phyloP scores from a whole-genome alignment of 441 rosid species.

The Eutrema salsugineum region DNA sequence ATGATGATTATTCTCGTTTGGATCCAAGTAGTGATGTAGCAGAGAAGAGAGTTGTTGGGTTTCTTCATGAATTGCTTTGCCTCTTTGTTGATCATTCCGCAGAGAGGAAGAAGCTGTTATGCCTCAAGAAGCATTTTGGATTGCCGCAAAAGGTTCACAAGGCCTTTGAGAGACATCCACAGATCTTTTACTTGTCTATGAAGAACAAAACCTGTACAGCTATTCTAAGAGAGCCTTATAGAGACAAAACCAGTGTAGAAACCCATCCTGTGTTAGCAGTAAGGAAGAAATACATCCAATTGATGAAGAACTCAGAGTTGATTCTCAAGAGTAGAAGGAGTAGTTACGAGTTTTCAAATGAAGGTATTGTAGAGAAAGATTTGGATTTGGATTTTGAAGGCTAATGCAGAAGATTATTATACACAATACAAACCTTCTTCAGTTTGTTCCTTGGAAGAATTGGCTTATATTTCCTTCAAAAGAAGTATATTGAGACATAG shows the following conservation, averaged over 20 bases:
- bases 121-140: slow-evolving; percentile 59
- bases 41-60: slow-evolving; percentile 82
- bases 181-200: slow-evolving; percentile 70
- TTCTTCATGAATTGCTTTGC: slow-evolving; percentile 78
- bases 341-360: slow-evolving; percentile 2
- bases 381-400: slow-evolving; percentile 34
- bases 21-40: slow-evolving; percentile 64
- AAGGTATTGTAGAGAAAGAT: slow-evolving; percentile 33
- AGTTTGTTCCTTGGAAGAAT: neutral
- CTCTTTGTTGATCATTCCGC: slow-evolving; percentile 86
- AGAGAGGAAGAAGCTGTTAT: slow-evolving; percentile 56
- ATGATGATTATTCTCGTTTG: slow-evolving; percentile 62
- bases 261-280: slow-evolving; percentile 61
- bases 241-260: slow-evolving; percentile 39
- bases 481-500: neutral
- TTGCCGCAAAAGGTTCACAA: slow-evolving; percentile 59
- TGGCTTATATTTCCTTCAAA: neutral
- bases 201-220: slow-evolving; percentile 72
- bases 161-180: slow-evolving; percentile 90
- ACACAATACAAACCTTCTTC: neutral
- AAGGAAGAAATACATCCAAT: slow-evolving; percentile 56
- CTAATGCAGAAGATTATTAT: neutral
- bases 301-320: slow-evolving; percentile 55
- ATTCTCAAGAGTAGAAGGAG: slow-evolving; percentile 42
- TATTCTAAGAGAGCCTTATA: slow-evolving; percentile 75